Evolutionary conservation across 768 basidiomycete species (phyloP), one percentile per base, ranked within the genome.

Genomic region (Roridomyces roridus): DNA sequence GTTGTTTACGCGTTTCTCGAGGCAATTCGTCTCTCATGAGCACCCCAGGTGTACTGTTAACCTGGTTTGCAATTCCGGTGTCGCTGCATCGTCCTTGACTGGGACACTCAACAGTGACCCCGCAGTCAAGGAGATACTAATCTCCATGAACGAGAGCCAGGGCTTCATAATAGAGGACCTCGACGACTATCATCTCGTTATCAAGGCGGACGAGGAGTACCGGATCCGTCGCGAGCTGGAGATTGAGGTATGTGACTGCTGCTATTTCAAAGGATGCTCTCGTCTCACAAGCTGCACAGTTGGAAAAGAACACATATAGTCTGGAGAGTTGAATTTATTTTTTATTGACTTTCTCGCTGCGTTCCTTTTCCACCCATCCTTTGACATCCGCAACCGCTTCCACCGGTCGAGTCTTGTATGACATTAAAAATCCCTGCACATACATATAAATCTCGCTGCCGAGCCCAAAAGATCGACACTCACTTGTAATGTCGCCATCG

Each of bases 301-400:
- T 92, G 67, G 92, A 94, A 69, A 93, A 92, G 77, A 94, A 94
- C 63, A 92, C 91, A 0, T 94, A 91, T 63, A 91, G 85, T 65
- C 67, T 89, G 64, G 89, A 91, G 52, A 43, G 65, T 25, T 68
- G 55, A 62, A 40, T 2, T 34, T 15, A 10, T 15, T 11, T 48
- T 8, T 15, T 34, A 10, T 15, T 34, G 31, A 34, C 15, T 10
- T 34, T 34, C 31, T 34, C 31, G 15, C 31, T 34, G 3, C 43
- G 81, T 76, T 1, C 84, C 82, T 14, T 85, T 65, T 20, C 62
- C 65, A 4, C 65, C 70, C 15, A 78, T 72, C 57, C 85, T 83
- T 20, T 66, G 60, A 21, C 68, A 62, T 8, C 82, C 78, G 43
- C 82, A 76, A 46, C 41, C 73, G 55, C 46, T 70, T 66, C 10